phyloP scores from a whole-genome alignment of 306 rosid species.

The Quercus variabilis region DNA sequence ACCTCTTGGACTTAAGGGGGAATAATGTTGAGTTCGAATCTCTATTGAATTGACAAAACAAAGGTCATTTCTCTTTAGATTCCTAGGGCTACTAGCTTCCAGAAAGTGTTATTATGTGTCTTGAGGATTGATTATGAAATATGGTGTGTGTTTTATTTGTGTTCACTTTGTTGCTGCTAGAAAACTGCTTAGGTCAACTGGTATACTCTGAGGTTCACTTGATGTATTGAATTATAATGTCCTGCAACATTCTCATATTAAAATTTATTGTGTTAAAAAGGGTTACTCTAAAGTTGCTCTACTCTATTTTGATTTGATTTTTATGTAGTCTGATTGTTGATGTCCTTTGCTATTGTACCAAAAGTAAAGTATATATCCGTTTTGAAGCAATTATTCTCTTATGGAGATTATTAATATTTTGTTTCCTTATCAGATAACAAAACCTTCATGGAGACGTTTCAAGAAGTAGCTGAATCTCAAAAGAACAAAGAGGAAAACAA shows the following conservation, averaged over 20 bases:
- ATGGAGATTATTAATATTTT: not conserved
- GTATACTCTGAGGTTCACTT: not conserved
- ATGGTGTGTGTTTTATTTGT: not conserved
- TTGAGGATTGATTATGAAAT: not conserved
- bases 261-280: not conserved
- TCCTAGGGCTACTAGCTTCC: not conserved
- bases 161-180: not conserved
- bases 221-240: not conserved
- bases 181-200: not conserved
- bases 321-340: not conserved
- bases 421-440: slow-evolving; percentile 55
- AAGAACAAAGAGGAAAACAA: slow-evolving; percentile 49
- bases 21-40: too few relatives aligned
- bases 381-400: not conserved
- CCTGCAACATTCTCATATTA: not conserved
- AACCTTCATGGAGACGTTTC: slow-evolving; percentile 81
- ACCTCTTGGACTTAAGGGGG: not conserved
- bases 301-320: too few relatives aligned
- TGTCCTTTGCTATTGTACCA: not conserved
- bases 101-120: not conserved
- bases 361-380: not conserved
- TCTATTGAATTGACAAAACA: too few relatives aligned
- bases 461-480: slow-evolving; percentile 90
- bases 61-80: too few relatives aligned
- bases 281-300: too few relatives aligned